A percentile compares a stretch with the other conserved stretches of the same genome.
Conservation (phyloP, 441 rosid species). For the Rhodomyrtus psidioides region DNA sequence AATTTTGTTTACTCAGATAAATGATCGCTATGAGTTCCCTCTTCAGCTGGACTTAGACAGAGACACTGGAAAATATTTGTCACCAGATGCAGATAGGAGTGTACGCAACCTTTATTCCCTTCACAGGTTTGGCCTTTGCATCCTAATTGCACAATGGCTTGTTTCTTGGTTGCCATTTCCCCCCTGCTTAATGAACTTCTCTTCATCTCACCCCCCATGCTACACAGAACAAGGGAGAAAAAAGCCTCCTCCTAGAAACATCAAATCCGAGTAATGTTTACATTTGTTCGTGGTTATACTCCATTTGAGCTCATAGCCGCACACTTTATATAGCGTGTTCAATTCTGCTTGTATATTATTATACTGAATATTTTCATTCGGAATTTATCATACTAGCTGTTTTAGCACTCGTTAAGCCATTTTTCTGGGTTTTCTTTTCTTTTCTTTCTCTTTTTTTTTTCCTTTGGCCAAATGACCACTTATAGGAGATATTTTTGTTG, state of each 20-base stretch:
- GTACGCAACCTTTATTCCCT: conserved; percentile 89
- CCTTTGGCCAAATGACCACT: neutral
- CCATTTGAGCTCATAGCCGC: neutral
- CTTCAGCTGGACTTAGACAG: conserved; percentile 91
- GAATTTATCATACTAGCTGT: neutral
- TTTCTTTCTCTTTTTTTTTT: neutral
- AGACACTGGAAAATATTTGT: conserved; percentile 71
- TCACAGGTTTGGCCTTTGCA: conserved; percentile 48
- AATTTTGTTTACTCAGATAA: conserved; percentile 41
- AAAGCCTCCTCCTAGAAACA: neutral
- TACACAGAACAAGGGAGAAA: neutral
- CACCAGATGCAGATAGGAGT: conserved; percentile 84
- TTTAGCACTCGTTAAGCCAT: neutral
- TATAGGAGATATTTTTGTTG: neutral
- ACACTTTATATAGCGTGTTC: neutral
- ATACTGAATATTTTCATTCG: neutral
- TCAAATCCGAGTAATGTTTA: neutral
- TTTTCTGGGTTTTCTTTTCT: neutral
- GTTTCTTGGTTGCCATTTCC: neutral
- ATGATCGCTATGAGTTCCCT: conserved; percentile 93
- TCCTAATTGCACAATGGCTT: neutral
- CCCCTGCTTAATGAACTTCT: neutral
- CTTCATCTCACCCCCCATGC: neutral
- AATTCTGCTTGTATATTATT: neutral
- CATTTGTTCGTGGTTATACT: neutral